These are phyloP conservation scores for Trichoderma reesei DNA, from an alignment of 495 filamentous ascomycete genomes.

Conservation along the genomic window DNA sequence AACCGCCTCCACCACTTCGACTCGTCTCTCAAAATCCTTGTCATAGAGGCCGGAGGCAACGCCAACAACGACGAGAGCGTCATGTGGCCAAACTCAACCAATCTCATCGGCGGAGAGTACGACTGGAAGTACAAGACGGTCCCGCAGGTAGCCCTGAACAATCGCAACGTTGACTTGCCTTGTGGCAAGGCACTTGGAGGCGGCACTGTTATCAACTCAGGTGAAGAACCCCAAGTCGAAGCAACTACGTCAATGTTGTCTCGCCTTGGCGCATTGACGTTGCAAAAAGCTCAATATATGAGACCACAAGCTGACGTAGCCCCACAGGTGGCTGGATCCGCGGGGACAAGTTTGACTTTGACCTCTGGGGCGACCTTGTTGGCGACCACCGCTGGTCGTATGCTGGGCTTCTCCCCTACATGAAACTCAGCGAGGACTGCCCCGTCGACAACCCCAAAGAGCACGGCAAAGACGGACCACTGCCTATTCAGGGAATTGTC, in stretches of 20 bases:
- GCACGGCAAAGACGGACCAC: constrained; percentile 21
- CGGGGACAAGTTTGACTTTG: constrained; percentile 28
- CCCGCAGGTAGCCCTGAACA: constrained; percentile 25
- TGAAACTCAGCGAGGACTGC: constrained; percentile 18
- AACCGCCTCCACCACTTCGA: constrained; percentile 18
- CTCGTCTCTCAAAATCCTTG: constrained; percentile 16
- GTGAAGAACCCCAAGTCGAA: background rate
- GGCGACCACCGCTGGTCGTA: constrained; percentile 31
- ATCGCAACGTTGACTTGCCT: constrained; percentile 26
- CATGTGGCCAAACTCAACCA: constrained; percentile 32
- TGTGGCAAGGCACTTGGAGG: constrained; percentile 33
- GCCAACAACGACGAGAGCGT: constrained; percentile 18
- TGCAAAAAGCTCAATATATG: too few relatives aligned
- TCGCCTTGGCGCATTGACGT: too few relatives aligned
- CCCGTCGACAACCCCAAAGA: constrained; percentile 12
- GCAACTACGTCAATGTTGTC: too few relatives aligned
- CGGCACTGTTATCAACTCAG: constrained; percentile 15
- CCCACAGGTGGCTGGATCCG: constrained; percentile 31
- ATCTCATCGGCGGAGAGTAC: constrained; percentile 45
- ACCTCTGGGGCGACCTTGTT: constrained; percentile 31
- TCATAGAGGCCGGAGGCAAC: constrained; percentile 29
- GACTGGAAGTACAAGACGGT: constrained; percentile 54
- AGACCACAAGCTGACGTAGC: constrained; percentile 12
- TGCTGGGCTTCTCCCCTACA: constrained; percentile 23
- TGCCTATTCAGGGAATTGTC: constrained; percentile 16